Evolutionary conservation across 2,329 filamentous ascomycete species (phyloP).

Genomic region (Aspergillus floridensis): DNA sequence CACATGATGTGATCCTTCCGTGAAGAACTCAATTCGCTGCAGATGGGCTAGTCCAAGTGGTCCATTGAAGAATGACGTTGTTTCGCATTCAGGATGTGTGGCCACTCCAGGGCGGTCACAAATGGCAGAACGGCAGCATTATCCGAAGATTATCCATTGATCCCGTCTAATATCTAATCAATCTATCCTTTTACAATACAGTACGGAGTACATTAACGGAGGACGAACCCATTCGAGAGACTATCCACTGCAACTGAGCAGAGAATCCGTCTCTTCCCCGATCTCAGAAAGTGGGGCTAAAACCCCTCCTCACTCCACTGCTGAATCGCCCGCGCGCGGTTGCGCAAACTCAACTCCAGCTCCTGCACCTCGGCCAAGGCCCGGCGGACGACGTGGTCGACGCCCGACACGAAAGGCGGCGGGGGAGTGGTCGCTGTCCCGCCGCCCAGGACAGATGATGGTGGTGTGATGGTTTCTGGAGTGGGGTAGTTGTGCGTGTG

Average conservation of each 20-base stretch:
- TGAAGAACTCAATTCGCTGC: too few species aligned
- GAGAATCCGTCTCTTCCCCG: too few species aligned
- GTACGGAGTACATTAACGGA: too few species aligned
- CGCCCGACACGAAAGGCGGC: background rate
- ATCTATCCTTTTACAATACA: conserved; percentile 51
- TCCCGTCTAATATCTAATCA: background rate
- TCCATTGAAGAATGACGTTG: background rate
- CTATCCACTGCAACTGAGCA: too few species aligned
- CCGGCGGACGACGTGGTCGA: background rate
- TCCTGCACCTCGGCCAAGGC: background rate
- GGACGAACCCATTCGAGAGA: too few species aligned
- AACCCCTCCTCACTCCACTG: background rate
- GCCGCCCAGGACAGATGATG: background rate
- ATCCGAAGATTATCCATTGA: background rate
- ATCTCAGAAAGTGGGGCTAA: background rate
- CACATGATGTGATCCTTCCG: background rate
- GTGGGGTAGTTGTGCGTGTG: background rate
- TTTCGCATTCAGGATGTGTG: background rate
- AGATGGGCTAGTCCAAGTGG: too few species aligned
- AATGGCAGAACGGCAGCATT: conserved; percentile 41
- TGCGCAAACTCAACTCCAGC: background rate
- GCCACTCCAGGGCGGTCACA: background rate
- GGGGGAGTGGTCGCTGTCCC: background rate
- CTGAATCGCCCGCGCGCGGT: background rate
- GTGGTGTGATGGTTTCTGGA: background rate